Base-by-base conservation (phyloP, 2,329 filamentous ascomycete species). In the Alternaria tenuissima region DNA sequence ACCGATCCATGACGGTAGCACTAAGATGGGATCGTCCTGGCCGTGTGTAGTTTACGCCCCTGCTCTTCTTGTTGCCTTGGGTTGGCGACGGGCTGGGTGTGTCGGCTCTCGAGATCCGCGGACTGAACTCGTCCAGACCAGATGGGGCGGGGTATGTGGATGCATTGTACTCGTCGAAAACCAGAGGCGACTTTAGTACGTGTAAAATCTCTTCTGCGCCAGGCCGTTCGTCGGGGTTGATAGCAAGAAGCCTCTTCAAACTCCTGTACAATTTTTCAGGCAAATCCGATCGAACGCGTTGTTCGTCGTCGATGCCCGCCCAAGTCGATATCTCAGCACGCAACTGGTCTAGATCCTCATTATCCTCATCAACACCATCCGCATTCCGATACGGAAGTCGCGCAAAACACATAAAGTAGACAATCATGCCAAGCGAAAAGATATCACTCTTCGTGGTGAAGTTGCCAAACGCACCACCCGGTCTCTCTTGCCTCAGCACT, bases 381-480 rank as follows among this genome's bases (percentile, higher is more conserved):
- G 94, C 92, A 68, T 90, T 91, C 24, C 81, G 84, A 74, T 98
- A 99, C 0, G 95, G 95, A 11, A 99, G 84, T 47, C 90, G 86
- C 1, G 91, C 92, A 75, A 99, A 99, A 76, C 95, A 99, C 85
- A 99, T 91, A 74, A 99, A 99, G 78, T 98, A 96, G 4, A 99
- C 85, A 57, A 98, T 98, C 94, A 99, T 97, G 49, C 95, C 95
- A 0, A 99, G 83, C 1, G 94, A 97, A 78, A 99, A 99, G n/a
- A 99, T 91, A 73, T 99, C 95, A 0, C 94, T 97, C 75, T 98
- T 99, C 26, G 92, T 94, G 0, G 93, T 97, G 72, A 99, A 99
- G 74, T 98, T 97, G 7, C 91, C 93, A 69, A 92, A 94, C 1
- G 86, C 86, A 0, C 94, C 94, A 28, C 83, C 84, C 0, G 86